Percentiles rank a stretch among this genome's conserved stretches.
Conservation (phyloP, 768 basidiomycete species). For the Mycena vitilis region DNA sequence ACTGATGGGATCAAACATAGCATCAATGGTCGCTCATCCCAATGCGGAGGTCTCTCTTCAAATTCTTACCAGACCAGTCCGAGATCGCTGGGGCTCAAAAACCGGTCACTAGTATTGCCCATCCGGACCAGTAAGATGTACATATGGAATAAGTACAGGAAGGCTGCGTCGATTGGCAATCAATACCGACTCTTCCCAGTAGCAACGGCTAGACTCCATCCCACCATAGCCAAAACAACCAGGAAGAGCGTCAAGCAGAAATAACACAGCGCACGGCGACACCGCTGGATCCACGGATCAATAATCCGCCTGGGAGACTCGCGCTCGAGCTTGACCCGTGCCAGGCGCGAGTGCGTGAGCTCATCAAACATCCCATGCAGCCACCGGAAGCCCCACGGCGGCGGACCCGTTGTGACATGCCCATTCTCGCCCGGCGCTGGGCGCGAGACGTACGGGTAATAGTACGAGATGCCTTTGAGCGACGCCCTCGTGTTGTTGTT, state of each 20-base stretch:
- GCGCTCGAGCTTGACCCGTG: slow-evolving; percentile 20
- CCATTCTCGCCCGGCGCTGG: slow-evolving; percentile 25
- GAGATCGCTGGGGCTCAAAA: too few relatives aligned
- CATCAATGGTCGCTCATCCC: too few relatives aligned
- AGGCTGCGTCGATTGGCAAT: not conserved
- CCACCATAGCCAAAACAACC: slow-evolving; percentile 26
- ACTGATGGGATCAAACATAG: too few relatives aligned
- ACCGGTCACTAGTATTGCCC: too few relatives aligned
- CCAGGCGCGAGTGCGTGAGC: slow-evolving; percentile 28
- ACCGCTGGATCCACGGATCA: slow-evolving; percentile 36
- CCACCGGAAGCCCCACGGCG: slow-evolving; percentile 21
- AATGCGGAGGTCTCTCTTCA: too few relatives aligned
- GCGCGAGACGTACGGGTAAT: slow-evolving; percentile 38
- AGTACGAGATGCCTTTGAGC: slow-evolving; percentile 37
- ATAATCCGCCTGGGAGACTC: slow-evolving; percentile 35
- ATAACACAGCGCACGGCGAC: slow-evolving; percentile 35
- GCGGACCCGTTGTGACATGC: slow-evolving; percentile 24
- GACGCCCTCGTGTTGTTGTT: slow-evolving; percentile 23
- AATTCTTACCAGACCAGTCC: too few relatives aligned
- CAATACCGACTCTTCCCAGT: slow-evolving; percentile 29
- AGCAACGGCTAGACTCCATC: slow-evolving; percentile 35
- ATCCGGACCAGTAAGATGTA: not conserved
- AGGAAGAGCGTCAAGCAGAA: slow-evolving; percentile 18
- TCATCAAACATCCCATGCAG: slow-evolving; percentile 31
- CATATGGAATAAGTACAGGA: slow-evolving; percentile 18